Percentiles rank a stretch among this genome's conserved stretches.
phyloP scores from a whole-genome alignment of 2,329 filamentous ascomycete genomes.

The Colletotrichum sidae region DNA sequence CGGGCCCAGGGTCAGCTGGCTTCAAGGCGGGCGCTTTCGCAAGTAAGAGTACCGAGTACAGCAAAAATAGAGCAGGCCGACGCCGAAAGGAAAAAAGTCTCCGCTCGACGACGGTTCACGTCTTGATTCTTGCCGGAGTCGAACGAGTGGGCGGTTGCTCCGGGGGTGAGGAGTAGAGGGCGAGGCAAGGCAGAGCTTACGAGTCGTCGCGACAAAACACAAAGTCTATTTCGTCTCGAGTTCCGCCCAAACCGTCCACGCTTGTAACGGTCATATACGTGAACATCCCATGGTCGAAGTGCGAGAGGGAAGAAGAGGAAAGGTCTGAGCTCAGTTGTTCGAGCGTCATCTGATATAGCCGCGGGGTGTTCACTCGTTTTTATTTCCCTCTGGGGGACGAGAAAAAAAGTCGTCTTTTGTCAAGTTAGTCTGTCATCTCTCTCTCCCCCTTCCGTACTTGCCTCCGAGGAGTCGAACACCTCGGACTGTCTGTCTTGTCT shows the following conservation, averaged over 20 bases:
- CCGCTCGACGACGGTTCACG: not conserved
- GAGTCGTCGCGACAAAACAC: slow-evolving; percentile 24
- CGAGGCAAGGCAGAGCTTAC: slow-evolving; percentile 1
- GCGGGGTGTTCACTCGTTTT: slow-evolving; percentile 20
- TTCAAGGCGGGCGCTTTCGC: not conserved
- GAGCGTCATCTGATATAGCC: slow-evolving; percentile 31
- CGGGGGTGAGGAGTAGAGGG: not conserved
- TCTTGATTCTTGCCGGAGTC: no score
- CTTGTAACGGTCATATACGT: no score
- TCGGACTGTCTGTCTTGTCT: not conserved
- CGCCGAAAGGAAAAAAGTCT: not conserved
- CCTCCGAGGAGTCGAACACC: not conserved
- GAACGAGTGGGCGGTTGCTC: not conserved
- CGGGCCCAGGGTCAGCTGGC: not conserved
- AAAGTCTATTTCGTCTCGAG: slow-evolving; percentile 19
- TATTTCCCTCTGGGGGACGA: not conserved
- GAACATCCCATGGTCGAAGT: no score
- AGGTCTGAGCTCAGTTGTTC: slow-evolving; percentile 29
- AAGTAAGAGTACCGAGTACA: no score
- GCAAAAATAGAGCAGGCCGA: not conserved
- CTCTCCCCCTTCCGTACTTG: not conserved
- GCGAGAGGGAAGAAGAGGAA: not conserved
- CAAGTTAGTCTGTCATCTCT: slow-evolving; percentile 5
- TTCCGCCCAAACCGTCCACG: no score
- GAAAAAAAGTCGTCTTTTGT: slow-evolving; percentile 6